phyloP scores from a whole-genome alignment of 257 asterid species.

The Penstemon davidsonii region DNA sequence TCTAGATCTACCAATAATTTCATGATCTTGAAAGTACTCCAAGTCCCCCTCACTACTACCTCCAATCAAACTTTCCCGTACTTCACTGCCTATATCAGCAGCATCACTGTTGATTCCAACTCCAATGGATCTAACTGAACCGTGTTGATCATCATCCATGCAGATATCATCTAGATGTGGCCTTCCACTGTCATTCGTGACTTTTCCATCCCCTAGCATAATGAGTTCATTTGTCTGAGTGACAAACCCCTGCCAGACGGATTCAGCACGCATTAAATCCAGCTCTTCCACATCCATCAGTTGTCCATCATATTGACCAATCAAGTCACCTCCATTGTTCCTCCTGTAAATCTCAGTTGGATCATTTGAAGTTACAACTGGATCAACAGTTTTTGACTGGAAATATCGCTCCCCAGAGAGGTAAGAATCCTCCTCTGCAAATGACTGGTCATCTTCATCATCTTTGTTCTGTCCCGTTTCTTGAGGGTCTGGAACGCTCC shows the following conservation, averaged over 20 bases:
- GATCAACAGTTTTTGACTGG: constrained; percentile 64
- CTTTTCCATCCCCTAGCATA: constrained; percentile 67
- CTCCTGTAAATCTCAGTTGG: constrained; percentile 48
- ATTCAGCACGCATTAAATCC: constrained; percentile 74
- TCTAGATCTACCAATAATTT: constrained; percentile 46
- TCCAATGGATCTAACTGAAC: constrained; percentile 98
- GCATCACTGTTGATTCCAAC: constrained; percentile 94
- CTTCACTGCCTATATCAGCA: constrained; percentile 92
- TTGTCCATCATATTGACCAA: constrained; percentile 76
- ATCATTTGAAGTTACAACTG: constrained; percentile 53
- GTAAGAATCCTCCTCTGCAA: constrained; percentile 89
- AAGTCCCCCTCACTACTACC: constrained; percentile 92
- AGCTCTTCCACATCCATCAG: constrained; percentile 91
- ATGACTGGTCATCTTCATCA: constrained; percentile 83
- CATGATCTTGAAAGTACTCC: constrained; percentile 69
- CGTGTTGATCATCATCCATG: constrained; percentile 88
- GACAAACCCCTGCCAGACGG: constrained; percentile 94
- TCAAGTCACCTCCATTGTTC: constrained; percentile 51
- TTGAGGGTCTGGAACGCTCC: constrained; percentile 78
- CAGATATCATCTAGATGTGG: constrained; percentile 59
- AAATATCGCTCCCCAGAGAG: constrained; percentile 75
- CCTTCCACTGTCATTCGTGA: constrained; percentile 60
- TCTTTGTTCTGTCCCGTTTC: constrained; percentile 64
- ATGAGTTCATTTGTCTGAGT: constrained; percentile 73
- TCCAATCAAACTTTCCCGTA: constrained; percentile 82